phyloP scores from a whole-genome alignment of 208 protist species.

The Trichomonas tenax region DNA sequence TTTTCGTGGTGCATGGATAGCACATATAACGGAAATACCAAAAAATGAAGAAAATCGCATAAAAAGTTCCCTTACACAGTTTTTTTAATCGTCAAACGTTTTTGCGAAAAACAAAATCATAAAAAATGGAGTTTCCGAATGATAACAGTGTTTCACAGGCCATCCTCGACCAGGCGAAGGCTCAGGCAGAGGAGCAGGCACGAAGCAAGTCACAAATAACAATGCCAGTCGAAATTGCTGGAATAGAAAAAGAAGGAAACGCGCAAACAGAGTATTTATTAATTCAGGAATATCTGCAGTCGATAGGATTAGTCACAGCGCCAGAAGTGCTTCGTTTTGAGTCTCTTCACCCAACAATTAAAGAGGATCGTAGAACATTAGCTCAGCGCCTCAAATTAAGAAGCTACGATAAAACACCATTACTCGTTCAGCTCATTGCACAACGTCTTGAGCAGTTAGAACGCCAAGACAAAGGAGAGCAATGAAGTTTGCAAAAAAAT shows the following conservation, averaged over 20 bases:
- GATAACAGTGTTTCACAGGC: neutral
- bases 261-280: neutral
- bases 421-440: neutral
- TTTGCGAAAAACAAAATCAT: too few species aligned
- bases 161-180: neutral
- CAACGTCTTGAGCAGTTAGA: neutral
- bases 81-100: neutral
- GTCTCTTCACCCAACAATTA: neutral
- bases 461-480: neutral
- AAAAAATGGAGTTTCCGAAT: neutral
- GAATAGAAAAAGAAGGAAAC: neutral
- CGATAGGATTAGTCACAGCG: neutral
- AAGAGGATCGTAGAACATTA: neutral
- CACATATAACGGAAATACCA: too few species aligned
- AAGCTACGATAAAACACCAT: neutral
- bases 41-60: neutral
- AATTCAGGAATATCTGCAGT: neutral
- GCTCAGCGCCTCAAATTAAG: neutral
- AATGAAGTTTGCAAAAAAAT: neutral
- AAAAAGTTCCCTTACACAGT: neutral
- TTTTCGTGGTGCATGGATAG: too few species aligned
- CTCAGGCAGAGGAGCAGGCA: neutral
- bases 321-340: slow-evolving; percentile 10
- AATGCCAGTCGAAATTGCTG: neutral
- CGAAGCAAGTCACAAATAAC: neutral